Percentiles rank a stretch among this genome's conserved stretches.
Evolutionary conservation across 306 rosid species (phyloP).

Genomic region (Rosa rugosa): DNA sequence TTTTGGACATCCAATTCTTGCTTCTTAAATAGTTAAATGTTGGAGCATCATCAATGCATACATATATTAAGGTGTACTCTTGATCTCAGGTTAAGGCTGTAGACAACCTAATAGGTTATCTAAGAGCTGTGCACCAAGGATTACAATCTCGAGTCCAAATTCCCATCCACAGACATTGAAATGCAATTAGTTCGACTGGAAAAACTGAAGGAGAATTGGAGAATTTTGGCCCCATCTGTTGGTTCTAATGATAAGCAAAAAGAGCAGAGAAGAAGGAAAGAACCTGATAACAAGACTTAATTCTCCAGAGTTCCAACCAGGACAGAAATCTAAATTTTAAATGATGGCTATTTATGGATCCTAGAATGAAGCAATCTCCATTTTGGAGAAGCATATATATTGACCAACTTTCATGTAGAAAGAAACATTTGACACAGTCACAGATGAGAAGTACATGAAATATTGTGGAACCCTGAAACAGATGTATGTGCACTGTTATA

Average conservation of each 20-base stretch:
- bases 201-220: slow-evolving; percentile 21
- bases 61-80: background rate
- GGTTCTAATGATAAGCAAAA: background rate
- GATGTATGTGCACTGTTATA: too few species aligned
- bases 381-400: background rate
- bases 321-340: background rate
- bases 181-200: slow-evolving; percentile 22
- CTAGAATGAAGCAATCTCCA: background rate
- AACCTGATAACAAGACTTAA: background rate
- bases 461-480: background rate
- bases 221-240: background rate
- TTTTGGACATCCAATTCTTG: background rate
- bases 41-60: background rate
- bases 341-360: background rate
- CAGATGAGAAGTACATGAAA: background rate
- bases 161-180: slow-evolving; percentile 33
- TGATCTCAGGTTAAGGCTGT: slow-evolving; percentile 35
- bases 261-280: background rate
- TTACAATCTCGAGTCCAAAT: slow-evolving; percentile 32
- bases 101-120: slow-evolving; percentile 35
- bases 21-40: background rate
- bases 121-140: slow-evolving; percentile 31
- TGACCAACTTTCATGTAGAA: background rate
- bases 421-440: background rate
- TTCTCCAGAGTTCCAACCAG: background rate